These are phyloP conservation scores for Curvularia spicifera DNA, from an alignment of 2,329 filamentous ascomycete species.

Conservation along the genomic window DNA sequence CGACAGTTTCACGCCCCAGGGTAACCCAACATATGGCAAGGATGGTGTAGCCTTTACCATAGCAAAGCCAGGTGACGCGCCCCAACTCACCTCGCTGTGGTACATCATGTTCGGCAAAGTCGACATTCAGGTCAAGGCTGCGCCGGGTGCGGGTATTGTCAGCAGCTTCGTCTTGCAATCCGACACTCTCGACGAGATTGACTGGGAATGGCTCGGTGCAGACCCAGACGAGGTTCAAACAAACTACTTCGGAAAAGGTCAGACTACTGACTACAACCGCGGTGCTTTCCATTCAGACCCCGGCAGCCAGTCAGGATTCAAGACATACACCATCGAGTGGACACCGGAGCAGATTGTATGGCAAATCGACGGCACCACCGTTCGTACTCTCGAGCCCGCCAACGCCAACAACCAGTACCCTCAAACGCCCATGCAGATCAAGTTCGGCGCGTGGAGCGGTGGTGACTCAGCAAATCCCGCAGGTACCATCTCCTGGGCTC, in stretches of 20 bases:
- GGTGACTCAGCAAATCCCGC: constrained; percentile 79
- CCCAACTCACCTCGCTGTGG: constrained; percentile 86
- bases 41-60: constrained; percentile 86
- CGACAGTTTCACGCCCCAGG: constrained; percentile 76
- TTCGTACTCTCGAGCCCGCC: constrained; percentile 74
- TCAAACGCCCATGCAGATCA: constrained; percentile 93
- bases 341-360: constrained; percentile 83
- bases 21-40: constrained; percentile 73
- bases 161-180: constrained; percentile 91
- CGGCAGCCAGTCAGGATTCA: constrained; percentile 74
- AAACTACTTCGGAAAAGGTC: constrained; percentile 78
- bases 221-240: constrained; percentile 81
- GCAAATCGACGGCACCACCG: constrained; percentile 78
- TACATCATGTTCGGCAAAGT: constrained; percentile 99
- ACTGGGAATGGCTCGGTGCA: constrained; percentile 93
- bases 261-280: constrained; percentile 83
- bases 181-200: constrained; percentile 92
- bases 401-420: constrained; percentile 83
- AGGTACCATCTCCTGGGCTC: constrained; percentile 90
- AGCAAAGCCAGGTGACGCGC: constrained; percentile 76
- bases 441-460: constrained; percentile 90
- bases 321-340: constrained; percentile 94
- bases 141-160: constrained; percentile 89
- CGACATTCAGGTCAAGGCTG: constrained; percentile 82
- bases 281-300: constrained; percentile 76